phyloP scores from a whole-genome alignment of 2,329 filamentous ascomycete genomes.

The Trichophyton benhamiae region DNA sequence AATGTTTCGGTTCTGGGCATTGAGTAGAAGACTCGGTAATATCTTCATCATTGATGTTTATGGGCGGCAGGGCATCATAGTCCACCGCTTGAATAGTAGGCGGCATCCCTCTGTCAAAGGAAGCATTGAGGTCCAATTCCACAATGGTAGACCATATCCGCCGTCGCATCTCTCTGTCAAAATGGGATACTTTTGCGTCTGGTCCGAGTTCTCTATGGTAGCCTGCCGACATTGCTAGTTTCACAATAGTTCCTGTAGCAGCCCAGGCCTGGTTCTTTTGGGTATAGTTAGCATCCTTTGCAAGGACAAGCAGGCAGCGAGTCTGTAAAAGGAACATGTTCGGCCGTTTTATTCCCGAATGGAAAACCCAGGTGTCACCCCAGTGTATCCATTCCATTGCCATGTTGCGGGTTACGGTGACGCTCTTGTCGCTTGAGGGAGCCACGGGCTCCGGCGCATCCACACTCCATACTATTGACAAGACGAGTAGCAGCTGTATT shows the following conservation, averaged over 20 bases:
- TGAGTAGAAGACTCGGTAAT: conserved; percentile 28
- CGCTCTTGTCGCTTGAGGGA: not conserved
- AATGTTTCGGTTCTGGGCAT: conserved; percentile 20
- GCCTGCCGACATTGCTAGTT: conserved; percentile 42
- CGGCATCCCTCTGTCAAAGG: conserved; percentile 44
- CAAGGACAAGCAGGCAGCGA: conserved; percentile 39
- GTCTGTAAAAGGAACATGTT: conserved; percentile 40
- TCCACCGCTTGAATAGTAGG: conserved; percentile 32
- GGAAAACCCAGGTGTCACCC: conserved; percentile 76
- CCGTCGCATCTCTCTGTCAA: conserved; percentile 38
- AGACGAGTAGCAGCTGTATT: conserved; percentile 27
- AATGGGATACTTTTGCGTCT: conserved; percentile 25
- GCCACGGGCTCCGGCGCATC: conserved; percentile 4
- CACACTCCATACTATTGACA: conserved; percentile 28
- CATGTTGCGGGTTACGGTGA: conserved; percentile 16
- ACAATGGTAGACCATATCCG: conserved; percentile 47
- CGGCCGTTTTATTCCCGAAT: conserved; percentile 51
- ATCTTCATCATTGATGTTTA: conserved; percentile 41
- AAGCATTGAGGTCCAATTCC: conserved; percentile 45
- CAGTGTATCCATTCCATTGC: conserved; percentile 65
- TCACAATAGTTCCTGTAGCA: conserved; percentile 38
- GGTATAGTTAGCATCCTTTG: conserved; percentile 40
- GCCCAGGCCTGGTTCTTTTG: conserved; percentile 45
- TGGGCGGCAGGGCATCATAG: conserved; percentile 39
- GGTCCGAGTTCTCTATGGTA: conserved; percentile 34